Evolutionary conservation across 371 early-diverging fungal genomes (phyloP), one percentile per base, ranked within the genome.

Genomic region (Lichtheimia hyalospora): DNA sequence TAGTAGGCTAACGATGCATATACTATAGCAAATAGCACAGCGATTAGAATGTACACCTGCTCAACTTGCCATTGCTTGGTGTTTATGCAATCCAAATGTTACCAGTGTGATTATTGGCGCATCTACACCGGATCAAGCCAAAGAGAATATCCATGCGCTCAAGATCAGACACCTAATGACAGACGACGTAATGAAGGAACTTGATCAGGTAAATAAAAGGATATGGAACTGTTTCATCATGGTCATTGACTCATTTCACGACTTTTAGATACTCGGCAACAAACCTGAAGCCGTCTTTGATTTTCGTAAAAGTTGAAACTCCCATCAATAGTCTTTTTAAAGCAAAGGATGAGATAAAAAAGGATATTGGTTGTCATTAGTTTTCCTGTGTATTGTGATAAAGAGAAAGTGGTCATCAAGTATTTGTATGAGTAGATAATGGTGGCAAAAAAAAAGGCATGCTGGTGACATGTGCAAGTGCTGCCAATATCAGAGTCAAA

Each of bases 31-130:
- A 21, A 80, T 92, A 54, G 92, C 94, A 27, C 70, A 89, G 23
- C 64, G 81, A 44, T 62, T 93, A 24, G 84, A 76, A 14, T 83
- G 84, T 68, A 85, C 92, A 21, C 76, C 89, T 4, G 85, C 92
- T 0, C 92, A 92, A 66, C 67, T 94, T 42, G 89, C 91, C 0
- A 71, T 94, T 56, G 93, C 92, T 12, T 94, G 94, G 94, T 89
- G 89, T 66, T 52, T 89, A 53, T 83, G 79, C 63, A 88, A 90
- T 69, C 70, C 74, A 24, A 63, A 80, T 59, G 74, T 86, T 13
- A 78, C 83, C 1, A 75, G 86, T 0, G 86, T 89, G 14, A 86
- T 88, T 54, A 84, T 83, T 41, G 90, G 93, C 12, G 94, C 92
- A 5, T 83, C 86, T 12, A 81, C 80, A 44, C 83, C 88, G 0